Percentiles rank a stretch among this genome's conserved stretches.
Conservation (phyloP, 2,329 filamentous ascomycete species). For the Tetracladium maxilliforme region DNA sequence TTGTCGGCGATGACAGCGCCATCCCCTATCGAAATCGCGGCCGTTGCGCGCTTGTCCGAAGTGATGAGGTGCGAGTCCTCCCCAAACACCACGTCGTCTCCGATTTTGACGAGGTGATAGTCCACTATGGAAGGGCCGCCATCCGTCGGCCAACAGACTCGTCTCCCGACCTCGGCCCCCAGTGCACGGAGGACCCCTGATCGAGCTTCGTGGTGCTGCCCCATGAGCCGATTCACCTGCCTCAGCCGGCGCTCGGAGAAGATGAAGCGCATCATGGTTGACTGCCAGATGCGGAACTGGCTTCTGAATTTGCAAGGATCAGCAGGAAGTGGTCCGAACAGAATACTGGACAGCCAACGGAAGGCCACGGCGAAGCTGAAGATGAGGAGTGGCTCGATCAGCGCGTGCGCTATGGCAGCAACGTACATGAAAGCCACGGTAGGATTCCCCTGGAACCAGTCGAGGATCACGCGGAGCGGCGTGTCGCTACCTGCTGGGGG, state of each 20-base stretch:
- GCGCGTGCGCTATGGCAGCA: slow-evolving; percentile 22
- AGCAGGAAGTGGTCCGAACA: slow-evolving; percentile 16
- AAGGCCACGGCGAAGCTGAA: too few species aligned
- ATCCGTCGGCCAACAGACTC: slow-evolving; percentile 43
- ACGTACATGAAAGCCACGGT: slow-evolving; percentile 34
- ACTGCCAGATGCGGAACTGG: slow-evolving; percentile 24
- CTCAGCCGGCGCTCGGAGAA: too few species aligned
- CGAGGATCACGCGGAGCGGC: slow-evolving; percentile 23
- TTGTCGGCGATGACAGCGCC: slow-evolving; percentile 42
- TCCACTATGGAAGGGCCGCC: slow-evolving; percentile 36
- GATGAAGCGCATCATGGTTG: too few species aligned
- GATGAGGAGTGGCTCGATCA: slow-evolving; percentile 5
- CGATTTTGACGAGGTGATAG: slow-evolving; percentile 38
- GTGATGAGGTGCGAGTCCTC: slow-evolving; percentile 37
- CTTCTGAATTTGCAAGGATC: too few species aligned
- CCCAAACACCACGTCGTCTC: slow-evolving; percentile 44
- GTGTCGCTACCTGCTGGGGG: slow-evolving; percentile 17
- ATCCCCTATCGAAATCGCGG: slow-evolving; percentile 27
- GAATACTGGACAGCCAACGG: too few species aligned
- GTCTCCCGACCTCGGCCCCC: slow-evolving; percentile 33
- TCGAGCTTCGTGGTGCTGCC: slow-evolving; percentile 38
- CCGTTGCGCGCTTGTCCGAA: slow-evolving; percentile 32
- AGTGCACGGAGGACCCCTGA: slow-evolving; percentile 32
- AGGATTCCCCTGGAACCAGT: slow-evolving; percentile 31
- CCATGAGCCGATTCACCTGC: too few species aligned